Percentiles rank a stretch among this genome's conserved stretches.
phyloP scores from a whole-genome alignment of 768 basidiomycete species.

The Auriscalpium microsporum region DNA sequence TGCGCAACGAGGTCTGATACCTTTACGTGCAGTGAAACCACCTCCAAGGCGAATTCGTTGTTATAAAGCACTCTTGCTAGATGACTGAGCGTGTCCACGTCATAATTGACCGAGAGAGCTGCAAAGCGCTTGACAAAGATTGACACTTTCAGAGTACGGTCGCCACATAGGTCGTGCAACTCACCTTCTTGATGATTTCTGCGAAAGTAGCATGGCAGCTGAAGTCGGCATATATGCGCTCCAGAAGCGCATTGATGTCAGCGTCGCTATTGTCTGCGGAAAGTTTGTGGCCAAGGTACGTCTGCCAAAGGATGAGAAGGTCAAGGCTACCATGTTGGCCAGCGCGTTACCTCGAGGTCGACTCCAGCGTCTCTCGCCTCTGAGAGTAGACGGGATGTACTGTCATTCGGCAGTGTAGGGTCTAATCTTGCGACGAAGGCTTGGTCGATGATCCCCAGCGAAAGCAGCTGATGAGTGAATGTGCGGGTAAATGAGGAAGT shows the following conservation, averaged over 20 bases:
- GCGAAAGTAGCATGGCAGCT: constrained; percentile 48
- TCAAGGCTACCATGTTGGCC: not conserved
- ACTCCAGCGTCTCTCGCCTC: constrained; percentile 56
- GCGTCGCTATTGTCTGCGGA: constrained; percentile 5
- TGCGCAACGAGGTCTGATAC: constrained; percentile 58
- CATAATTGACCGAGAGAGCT: constrained; percentile 40
- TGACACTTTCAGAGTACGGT: constrained; percentile 2
- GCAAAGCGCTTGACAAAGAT: constrained; percentile 43
- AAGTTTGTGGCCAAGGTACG: constrained; percentile 52
- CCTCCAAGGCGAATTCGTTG: constrained; percentile 53
- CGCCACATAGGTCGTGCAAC: constrained; percentile 9
- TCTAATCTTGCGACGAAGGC: constrained; percentile 44
- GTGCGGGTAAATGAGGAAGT: constrained; percentile 28
- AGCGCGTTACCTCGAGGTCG: constrained; percentile 44
- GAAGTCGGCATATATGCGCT: constrained; percentile 10
- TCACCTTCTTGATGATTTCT: constrained; percentile 47
- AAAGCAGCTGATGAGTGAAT: constrained; percentile 47
- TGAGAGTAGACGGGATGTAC: constrained; percentile 36
- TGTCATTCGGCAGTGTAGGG: constrained; percentile 40
- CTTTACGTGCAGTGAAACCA: constrained; percentile 58
- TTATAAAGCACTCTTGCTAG: constrained; percentile 60
- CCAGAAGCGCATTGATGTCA: constrained; percentile 7
- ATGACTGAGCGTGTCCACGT: constrained; percentile 62
- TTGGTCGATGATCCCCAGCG: constrained; percentile 46
- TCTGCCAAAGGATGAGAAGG: constrained; percentile 25